Evolutionary conservation across 2,329 filamentous ascomycete genomes (phyloP), one percentile per base, ranked within the genome.

Genomic region (Fusarium neocosmosporiellum): DNA sequence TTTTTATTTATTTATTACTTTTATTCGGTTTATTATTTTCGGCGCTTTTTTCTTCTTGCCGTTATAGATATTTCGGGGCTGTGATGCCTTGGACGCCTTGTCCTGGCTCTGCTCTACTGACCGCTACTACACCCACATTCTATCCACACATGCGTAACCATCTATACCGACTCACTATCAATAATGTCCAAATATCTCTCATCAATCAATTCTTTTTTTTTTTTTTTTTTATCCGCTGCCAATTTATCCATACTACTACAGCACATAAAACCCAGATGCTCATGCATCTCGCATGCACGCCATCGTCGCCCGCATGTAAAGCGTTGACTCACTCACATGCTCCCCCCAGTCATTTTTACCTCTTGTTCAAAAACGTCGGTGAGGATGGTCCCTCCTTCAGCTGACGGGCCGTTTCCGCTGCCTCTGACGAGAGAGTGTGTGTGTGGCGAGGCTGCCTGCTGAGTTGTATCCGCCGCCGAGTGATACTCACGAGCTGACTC

Each of bases 301-400:
- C 66, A 73, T 71, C 67, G 48, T 65, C 41, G 53, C 59, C 36
- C 37, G 54, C 59, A 61, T 72, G 31, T 27, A 63, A 55, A 50
- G 43, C 27, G 34, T 62, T 58, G 50, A 74, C 69, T 72, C 65
- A 72, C 72, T 65, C 71, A 70, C 65, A 74, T 74, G 69, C 31
- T 57, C 41, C 50, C 39, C 59, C 59, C 68, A 61, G 50, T 63
- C 36, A 66, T 43, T 48, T 73, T 43, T 67, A 59, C 60, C 39
- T 31, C 41, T 13, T 58, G 34, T 27, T 31, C 27, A 31, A 61
- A 24, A 72, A 74, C 33, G 67, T 74, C 67, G 71, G 71, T 74
- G 67, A 73, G 55, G 37, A 59, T 10, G 34, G 37, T 72, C 59
- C 34, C 46, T 27, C 27, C 14, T 31, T 27, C 39, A 65, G 37